Conservation (phyloP, 108 stramenopile genomes). For the Nitzschia sp. region DNA sequence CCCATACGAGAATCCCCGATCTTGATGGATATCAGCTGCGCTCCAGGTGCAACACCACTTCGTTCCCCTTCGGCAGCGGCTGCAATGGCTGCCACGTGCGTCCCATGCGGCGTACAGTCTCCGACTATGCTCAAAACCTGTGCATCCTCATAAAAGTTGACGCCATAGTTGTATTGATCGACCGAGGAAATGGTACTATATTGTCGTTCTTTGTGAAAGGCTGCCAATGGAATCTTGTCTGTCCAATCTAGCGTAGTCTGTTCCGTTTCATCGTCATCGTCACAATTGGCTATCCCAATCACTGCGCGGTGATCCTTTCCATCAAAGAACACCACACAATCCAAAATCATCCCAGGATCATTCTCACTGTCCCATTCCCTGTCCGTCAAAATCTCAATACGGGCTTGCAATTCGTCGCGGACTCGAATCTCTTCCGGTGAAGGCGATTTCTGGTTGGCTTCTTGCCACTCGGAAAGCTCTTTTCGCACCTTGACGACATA, state of each 20-base stretch:
- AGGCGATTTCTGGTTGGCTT: slow-evolving; percentile 6
- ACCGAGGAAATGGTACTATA: slow-evolving; percentile 51
- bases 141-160: slow-evolving; percentile 84
- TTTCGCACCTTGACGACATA: slow-evolving; percentile 16
- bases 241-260: slow-evolving; percentile 40
- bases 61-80: slow-evolving; percentile 49
- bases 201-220: slow-evolving; percentile 52
- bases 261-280: slow-evolving; percentile 41
- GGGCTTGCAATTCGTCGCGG: slow-evolving; percentile 42
- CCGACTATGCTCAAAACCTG: slow-evolving; percentile 70
- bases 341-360: slow-evolving; percentile 83
- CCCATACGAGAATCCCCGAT: slow-evolving; percentile 90
- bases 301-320: slow-evolving; percentile 59
- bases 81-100: slow-evolving; percentile 91
- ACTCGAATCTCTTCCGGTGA: slow-evolving; percentile 25
- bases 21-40: slow-evolving; percentile 82
- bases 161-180: slow-evolving; percentile 62
- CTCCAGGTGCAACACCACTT: slow-evolving; percentile 92
- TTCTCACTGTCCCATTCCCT: slow-evolving; percentile 49
- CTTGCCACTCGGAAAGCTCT: slow-evolving; percentile 25
- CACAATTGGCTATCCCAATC: slow-evolving; percentile 41
- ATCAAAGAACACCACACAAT: slow-evolving; percentile 74
- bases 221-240: slow-evolving; percentile 49
- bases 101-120: slow-evolving; percentile 90
- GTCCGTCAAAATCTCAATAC: slow-evolving; percentile 34